Percentiles rank a stretch among this genome's conserved stretches.
Conservation (phyloP, 768 basidiomycete genomes). For the Phylloporus sp. region DNA sequence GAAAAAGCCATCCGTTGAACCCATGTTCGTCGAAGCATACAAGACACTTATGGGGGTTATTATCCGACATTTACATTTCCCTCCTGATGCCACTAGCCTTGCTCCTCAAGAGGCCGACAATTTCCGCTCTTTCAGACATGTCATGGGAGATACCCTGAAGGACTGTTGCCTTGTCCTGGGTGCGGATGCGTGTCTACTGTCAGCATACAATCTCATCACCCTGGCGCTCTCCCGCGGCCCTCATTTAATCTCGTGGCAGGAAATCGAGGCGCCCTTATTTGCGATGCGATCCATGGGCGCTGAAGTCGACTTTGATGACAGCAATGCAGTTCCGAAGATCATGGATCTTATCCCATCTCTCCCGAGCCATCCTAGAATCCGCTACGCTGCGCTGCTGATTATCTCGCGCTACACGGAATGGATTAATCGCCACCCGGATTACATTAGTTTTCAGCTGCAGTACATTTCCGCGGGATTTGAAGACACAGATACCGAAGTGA, state of each 20-base stretch:
- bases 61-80: slow-evolving; percentile 89
- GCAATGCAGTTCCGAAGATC: slow-evolving; percentile 87
- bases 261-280: slow-evolving; percentile 95
- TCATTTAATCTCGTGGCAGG: slow-evolving; percentile 78
- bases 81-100: slow-evolving; percentile 59
- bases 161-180: slow-evolving; percentile 96
- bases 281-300: slow-evolving; percentile 98
- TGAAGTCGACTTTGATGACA: slow-evolving; percentile 78
- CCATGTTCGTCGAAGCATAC: slow-evolving; percentile 81
- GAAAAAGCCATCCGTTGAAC: slow-evolving; percentile 65
- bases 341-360: slow-evolving; percentile 91
- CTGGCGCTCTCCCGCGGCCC: slow-evolving; percentile 59
- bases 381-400: slow-evolving; percentile 92
- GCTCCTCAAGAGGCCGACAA: slow-evolving; percentile 85
- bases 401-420: slow-evolving; percentile 96
- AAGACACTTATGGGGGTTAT: slow-evolving; percentile 78
- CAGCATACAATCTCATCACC: slow-evolving; percentile 78
- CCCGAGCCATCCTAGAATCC: slow-evolving; percentile 85
- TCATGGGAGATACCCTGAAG: slow-evolving; percentile 98
- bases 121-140: slow-evolving; percentile 92
- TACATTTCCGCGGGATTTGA: slow-evolving; percentile 94
- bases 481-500: slow-evolving; percentile 71
- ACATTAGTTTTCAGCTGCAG: slow-evolving; percentile 79
- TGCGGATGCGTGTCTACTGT: slow-evolving; percentile 74
- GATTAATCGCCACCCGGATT: slow-evolving; percentile 85